Evolutionary conservation across 2,329 filamentous ascomycete species (phyloP), one percentile per base, ranked within the genome.

Genomic region (Corinectria fuckeliana): DNA sequence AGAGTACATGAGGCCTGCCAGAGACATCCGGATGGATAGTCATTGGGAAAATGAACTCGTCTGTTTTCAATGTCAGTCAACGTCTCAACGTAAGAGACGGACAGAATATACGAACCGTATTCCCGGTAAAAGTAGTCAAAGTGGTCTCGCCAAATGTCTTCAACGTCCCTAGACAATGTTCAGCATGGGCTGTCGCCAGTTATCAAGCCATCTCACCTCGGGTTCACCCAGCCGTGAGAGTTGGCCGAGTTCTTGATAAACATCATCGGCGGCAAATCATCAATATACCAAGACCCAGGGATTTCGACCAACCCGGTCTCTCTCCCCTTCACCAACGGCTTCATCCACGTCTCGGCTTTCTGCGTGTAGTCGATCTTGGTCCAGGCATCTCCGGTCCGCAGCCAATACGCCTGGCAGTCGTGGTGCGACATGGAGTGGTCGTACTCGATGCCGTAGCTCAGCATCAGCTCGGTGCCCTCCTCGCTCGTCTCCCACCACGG

Each of bases 1-100:
- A 76, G 16, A 92, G 68, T 1, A 88, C 90, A 73, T 92, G 90
- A 1, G 90, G 90, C 30, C 88, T 80, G 0, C 90, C 90, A 7
- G 84, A 88, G 0, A 90, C 88, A 70, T 92, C 90, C 0, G 90
- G 90, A 72, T 92, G 90, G 38, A 92, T 89, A 0, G 89, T 92
- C 77, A 92, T 89, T 0, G 90, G 89, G 69, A 92, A 91, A 56
- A 91, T 84, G 66, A 92, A 92, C 67, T 91, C 88, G 67, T 92
- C 60, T 62, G n/a, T 1, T 4, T 49, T 11, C 1, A 10, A 14
- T 10, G 34, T 53, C n/a, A 52, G 50, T 8, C 4, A 23, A 16
- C 8, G 10, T 18, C 4, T 4, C 1, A 7, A 16, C 21, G 2
- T 14, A 4, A 21, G 7, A 10, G 11, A 13, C 13, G 20, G 14